Evolutionary conservation across 1,139 yeast species (phyloP), one percentile per base, ranked within the genome.

Genomic region (Insectozyma bohioensis): DNA sequence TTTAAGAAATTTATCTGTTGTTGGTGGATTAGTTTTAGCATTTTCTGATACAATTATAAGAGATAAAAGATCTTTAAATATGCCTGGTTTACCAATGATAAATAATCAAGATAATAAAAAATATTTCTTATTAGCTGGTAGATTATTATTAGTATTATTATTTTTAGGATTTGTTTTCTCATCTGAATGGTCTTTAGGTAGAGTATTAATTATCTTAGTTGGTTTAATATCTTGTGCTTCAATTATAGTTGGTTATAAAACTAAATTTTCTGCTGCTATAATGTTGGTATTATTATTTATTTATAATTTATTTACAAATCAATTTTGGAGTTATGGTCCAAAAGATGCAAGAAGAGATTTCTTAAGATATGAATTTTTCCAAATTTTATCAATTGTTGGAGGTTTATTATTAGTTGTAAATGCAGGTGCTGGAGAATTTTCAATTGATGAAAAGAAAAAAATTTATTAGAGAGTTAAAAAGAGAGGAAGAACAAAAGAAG

Each of bases 361-460:
- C 61, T 68, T 88, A 58, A 85, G 87, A 58, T 92, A 90, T 59
- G 97, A 88, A 58, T 87, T 86, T 59, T 92, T 86, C 74, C 98
- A 92, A 65, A 87, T 95, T 27, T 72, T 92, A 54, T 84, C 95
- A 40, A 92, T 92, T 57, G 92, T 92, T 38, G 98, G 98, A 35
- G 98, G 97, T 2, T 75, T 92, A 46, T 66, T 92, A 43, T 69
- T 92, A 49, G 85, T 94, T 45, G 96, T 87, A 45, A 87, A 85
- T 62, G 87, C 96, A 6, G 98, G 98, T 45, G 97, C 98, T 26
- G 98, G 98, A 32, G 94, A 86, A 51, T 72, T 90, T 47, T 85
- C 96, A 22, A 68, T 92, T 42, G 98, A 92, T 57, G 97, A 88
- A 62, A 92, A 92, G 84, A 90, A 92, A 71, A 92, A 92, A 70